A percentile compares a stretch with the other conserved stretches of the same genome.
Evolutionary conservation across 2,329 filamentous ascomycete genomes (phyloP).

Genomic region (Aschersonia sp.): DNA sequence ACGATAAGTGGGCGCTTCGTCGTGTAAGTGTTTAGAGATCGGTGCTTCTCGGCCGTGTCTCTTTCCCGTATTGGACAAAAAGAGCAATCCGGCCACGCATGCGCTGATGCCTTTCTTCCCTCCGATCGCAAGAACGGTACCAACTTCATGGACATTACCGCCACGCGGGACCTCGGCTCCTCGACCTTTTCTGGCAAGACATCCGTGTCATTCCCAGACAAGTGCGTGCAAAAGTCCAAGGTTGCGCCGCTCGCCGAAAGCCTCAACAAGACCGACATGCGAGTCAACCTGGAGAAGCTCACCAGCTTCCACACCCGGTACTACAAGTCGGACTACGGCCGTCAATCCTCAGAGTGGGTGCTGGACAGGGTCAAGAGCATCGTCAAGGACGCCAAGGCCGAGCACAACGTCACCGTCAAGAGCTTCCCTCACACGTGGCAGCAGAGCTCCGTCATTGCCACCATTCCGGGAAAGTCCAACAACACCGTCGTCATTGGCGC

Average conservation of each 20-base stretch:
- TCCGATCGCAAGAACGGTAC: slow-evolving; percentile 50
- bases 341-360: slow-evolving; percentile 80
- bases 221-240: slow-evolving; percentile 48
- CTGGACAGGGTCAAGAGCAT: slow-evolving; percentile 59
- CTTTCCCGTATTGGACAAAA: neutral
- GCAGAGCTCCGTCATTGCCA: slow-evolving; percentile 83
- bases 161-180: slow-evolving; percentile 44
- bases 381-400: slow-evolving; percentile 56
- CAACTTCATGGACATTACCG: slow-evolving; percentile 91
- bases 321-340: slow-evolving; percentile 66
- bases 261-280: slow-evolving; percentile 65
- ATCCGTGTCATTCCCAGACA: slow-evolving; percentile 48
- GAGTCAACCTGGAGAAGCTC: slow-evolving; percentile 62
- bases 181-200: slow-evolving; percentile 17
- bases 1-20: slow-evolving; percentile 86
- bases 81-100: neutral
- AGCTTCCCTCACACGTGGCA: slow-evolving; percentile 76
- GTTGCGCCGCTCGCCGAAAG: slow-evolving; percentile 52
- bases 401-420: slow-evolving; percentile 52
- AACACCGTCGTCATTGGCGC: slow-evolving; percentile 82
- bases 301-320: slow-evolving; percentile 72
- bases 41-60: neutral
- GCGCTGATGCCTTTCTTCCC: neutral
- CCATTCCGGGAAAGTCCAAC: slow-evolving; percentile 72
- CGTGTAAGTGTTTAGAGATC: slow-evolving; percentile 41